Evolutionary conservation across 1,284 basidiomycete species (phyloP).

Genomic region (Leccinum proximum): DNA sequence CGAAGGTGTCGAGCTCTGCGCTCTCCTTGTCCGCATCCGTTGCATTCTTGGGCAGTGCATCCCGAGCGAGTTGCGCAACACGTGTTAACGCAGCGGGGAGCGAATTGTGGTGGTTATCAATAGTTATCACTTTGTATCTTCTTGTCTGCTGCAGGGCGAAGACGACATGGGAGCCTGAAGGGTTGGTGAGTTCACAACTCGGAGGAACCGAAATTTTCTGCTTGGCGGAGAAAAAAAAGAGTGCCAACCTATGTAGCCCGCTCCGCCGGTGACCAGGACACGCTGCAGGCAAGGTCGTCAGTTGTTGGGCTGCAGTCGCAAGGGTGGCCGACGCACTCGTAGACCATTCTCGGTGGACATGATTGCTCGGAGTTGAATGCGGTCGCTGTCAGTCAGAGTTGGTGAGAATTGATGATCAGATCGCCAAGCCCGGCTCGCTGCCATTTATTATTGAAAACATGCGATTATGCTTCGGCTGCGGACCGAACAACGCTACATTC

Average conservation of each 20-base stretch:
- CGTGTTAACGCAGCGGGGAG: constrained; percentile 70
- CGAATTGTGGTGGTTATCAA: constrained; percentile 95
- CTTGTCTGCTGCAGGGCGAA: constrained; percentile 84
- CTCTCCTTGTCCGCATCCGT: constrained; percentile 64
- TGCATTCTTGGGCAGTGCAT: constrained; percentile 63
- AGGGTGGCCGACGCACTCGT: constrained; percentile 29
- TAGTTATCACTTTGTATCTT: constrained; percentile 88
- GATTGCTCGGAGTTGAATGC: constrained; percentile 5
- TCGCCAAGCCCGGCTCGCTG: constrained; percentile 4
- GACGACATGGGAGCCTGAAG: constrained; percentile 86
- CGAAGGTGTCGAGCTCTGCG: constrained; percentile 67
- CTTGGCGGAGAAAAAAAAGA: constrained; percentile 7
- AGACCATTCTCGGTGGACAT: constrained; percentile 31
- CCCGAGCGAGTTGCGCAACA: constrained; percentile 77
- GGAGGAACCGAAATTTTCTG: not conserved
- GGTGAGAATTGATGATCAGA: constrained; percentile 10
- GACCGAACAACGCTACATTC: not conserved
- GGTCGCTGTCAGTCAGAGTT: constrained; percentile 2
- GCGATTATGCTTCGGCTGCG: constrained; percentile 4
- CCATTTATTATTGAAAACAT: constrained; percentile 19
- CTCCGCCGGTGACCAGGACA: constrained; percentile 79
- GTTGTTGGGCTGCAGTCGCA: constrained; percentile 2
- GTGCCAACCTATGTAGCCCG: constrained; percentile 76
- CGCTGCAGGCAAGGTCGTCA: constrained; percentile 41
- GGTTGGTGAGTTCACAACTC: constrained; percentile 14